phyloP scores from a whole-genome alignment of 768 basidiomycete species.

The Suillus spraguei region DNA sequence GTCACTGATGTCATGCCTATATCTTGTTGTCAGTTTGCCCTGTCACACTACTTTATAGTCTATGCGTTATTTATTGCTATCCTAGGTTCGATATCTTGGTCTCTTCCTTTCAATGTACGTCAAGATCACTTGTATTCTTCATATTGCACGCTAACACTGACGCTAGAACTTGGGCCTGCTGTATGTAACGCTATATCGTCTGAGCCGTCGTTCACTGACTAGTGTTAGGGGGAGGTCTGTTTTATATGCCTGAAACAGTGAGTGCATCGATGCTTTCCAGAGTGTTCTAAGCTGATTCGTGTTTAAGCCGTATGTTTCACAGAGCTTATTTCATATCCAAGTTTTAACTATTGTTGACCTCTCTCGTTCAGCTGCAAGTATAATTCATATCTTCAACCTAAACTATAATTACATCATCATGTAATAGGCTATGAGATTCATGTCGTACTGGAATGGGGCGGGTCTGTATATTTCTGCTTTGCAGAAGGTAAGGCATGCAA shows the following conservation, averaged over 20 bases:
- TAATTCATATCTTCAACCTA: no score
- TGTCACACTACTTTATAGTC: no score
- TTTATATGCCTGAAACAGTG: slow-evolving; percentile 1
- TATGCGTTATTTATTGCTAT: background rate
- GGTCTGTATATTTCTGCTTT: slow-evolving; percentile 1
- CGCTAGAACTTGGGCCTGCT: background rate
- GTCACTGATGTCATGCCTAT: slow-evolving; percentile 2
- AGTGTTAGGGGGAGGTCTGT: background rate
- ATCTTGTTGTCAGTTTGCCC: background rate
- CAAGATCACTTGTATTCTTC: background rate
- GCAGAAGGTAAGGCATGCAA: background rate
- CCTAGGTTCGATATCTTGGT: slow-evolving; percentile 3
- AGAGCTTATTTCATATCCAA: background rate
- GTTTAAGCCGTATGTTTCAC: no score
- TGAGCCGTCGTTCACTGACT: background rate
- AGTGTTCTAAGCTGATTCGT: background rate
- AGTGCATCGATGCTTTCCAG: background rate
- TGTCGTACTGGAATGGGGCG: background rate
- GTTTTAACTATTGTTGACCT: background rate
- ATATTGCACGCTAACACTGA: background rate
- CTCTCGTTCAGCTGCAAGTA: background rate
- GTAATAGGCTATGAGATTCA: background rate
- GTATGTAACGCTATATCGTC: background rate
- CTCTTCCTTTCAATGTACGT: slow-evolving; percentile 4
- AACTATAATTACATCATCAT: no score